phyloP scores from a whole-genome alignment of 2,329 filamentous ascomycete genomes.

The Parafenestella ontariensis region DNA sequence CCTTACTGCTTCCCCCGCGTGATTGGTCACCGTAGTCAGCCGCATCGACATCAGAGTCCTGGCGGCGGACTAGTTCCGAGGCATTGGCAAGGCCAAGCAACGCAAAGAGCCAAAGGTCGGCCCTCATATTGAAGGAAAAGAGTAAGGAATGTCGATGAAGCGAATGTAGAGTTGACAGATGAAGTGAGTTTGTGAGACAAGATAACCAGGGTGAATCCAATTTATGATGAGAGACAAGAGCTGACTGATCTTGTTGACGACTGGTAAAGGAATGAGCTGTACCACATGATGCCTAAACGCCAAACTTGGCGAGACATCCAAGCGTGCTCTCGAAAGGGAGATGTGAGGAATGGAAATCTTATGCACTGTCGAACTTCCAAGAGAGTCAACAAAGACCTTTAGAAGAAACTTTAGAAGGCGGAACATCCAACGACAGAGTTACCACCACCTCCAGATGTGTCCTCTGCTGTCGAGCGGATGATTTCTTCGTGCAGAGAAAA shows the following conservation, averaged over 20 bases:
- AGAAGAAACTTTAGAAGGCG: not conserved
- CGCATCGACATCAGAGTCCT: not conserved
- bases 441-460: not conserved
- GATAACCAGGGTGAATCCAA: slow-evolving; percentile 26
- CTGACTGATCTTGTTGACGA: slow-evolving; percentile 37
- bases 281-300: slow-evolving; percentile 24
- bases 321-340: not conserved
- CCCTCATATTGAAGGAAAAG: slow-evolving; percentile 33
- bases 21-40: too few species aligned
- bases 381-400: not conserved
- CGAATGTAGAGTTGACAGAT: slow-evolving; percentile 25
- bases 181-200: slow-evolving; percentile 24
- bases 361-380: not conserved
- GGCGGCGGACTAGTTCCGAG: slow-evolving; percentile 14
- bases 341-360: slow-evolving; percentile 2
- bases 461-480: not conserved
- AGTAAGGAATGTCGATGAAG: slow-evolving; percentile 26
- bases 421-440: too few species aligned
- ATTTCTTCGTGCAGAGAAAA: not conserved
- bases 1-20: slow-evolving; percentile 1
- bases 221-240: slow-evolving; percentile 34
- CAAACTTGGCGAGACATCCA: slow-evolving; percentile 16
- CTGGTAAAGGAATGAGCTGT: slow-evolving; percentile 29
- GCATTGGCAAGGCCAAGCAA: slow-evolving; percentile 29
- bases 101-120: slow-evolving; percentile 15